Base-by-base conservation (phyloP, 495 filamentous ascomycete species). In the Rostrohypoxylon terebratum region DNA sequence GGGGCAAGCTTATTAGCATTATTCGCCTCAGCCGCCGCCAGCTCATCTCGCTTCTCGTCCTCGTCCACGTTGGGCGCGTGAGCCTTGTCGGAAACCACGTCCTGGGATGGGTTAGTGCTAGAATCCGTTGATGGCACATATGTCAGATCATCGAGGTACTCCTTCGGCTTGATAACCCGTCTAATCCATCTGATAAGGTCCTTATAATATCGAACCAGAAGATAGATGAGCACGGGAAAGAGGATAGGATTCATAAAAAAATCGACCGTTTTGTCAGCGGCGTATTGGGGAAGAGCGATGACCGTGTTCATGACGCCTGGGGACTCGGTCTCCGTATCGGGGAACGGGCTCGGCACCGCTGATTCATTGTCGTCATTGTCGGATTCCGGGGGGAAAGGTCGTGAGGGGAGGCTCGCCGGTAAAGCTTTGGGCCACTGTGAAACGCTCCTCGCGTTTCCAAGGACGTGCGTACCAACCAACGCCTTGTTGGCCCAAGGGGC, bases 171-270 rank as follows among this genome's bases (percentile, higher is more conserved):
- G 25, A 72, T 48, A 31, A 62, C 64, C 9, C 71, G 63, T 14
- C 60, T 74, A 14, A 59, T 71, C 59, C 74, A 68, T 4, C 75
- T 68, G 50, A 78, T 50, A 9, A 77, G 61, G 48, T 83, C 77
- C 60, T 80, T 81, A 48, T 78, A 72, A 47, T 81, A 75, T 10
- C 72, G 72, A 23, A 78, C 76, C 7, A 80, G 40, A 4, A 80
- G 38, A 18, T 78, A 71, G 20, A 82, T 25, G 20, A 82, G 57
- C 33, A 86, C 57, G 5, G 81, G 42, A 20, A 86, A 76, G n/a
- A 83, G 70, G 31, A 82, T 70, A 1, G 84, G 84, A 60, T 87
- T 87, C 71, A 78, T 81, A 44, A 85, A 51, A 13, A 86, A 77
- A 44, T 86, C 82, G 3, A 82, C 58, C 1, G 82, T 66, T 53